A percentile compares a stretch with the other conserved stretches of the same genome.
Conservation (phyloP, 495 filamentous ascomycete genomes). For the Penicillium crystallinum region DNA sequence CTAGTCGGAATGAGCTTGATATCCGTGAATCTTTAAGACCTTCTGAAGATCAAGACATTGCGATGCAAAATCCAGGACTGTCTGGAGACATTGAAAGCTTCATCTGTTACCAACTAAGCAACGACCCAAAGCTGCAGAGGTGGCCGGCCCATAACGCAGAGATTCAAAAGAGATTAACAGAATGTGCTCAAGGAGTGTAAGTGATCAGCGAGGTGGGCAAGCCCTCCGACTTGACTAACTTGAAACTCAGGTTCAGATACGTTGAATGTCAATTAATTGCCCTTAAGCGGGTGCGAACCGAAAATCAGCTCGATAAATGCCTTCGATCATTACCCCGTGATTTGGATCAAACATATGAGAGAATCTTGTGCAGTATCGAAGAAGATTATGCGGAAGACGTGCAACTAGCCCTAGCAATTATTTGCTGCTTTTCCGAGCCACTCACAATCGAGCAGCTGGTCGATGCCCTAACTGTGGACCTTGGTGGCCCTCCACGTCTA, state of each 20-base stretch:
- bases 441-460: conserved; percentile 27
- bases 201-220: neutral
- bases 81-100: conserved; percentile 29
- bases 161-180: conserved; percentile 20
- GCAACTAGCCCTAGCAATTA: conserved; percentile 25
- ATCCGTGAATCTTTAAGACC: conserved; percentile 26
- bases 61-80: conserved; percentile 21
- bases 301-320: conserved; percentile 23
- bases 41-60: conserved; percentile 9
- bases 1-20: conserved; percentile 33
- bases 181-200: conserved; percentile 33
- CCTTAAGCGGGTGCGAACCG: conserved; percentile 16
- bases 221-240: conserved; percentile 7
- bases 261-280: conserved; percentile 34
- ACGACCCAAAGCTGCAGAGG: conserved; percentile 21
- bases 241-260: conserved; percentile 32
- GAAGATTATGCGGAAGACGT: conserved; percentile 19
- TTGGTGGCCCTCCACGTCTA: conserved; percentile 10
- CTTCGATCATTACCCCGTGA: conserved; percentile 28
- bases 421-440: conserved; percentile 27
- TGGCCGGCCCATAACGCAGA: conserved; percentile 24
- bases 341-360: conserved; percentile 34
- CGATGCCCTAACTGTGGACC: conserved; percentile 24
- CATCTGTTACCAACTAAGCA: conserved; percentile 23
- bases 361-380: conserved; percentile 27